Evolutionary conservation across 495 filamentous ascomycete genomes (phyloP).

Genomic region (Penicillium canescens): DNA sequence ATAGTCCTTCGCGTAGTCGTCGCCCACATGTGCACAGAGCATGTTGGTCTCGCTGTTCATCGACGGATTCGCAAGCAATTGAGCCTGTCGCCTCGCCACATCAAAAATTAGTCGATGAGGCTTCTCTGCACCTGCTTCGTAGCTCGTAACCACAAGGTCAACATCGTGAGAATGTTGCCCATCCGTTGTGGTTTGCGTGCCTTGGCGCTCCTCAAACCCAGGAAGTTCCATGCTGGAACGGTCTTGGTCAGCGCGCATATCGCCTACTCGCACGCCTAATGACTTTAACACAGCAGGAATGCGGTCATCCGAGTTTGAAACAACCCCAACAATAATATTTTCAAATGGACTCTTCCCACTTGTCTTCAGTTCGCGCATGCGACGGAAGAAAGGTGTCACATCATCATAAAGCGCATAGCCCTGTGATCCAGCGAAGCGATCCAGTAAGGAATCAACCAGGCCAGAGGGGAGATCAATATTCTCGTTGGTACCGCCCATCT

Average conservation of each 20-base stretch:
- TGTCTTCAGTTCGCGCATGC: conserved; percentile 29
- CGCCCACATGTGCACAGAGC: conserved; percentile 65
- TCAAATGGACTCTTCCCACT: conserved; percentile 15
- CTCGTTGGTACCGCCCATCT: not conserved
- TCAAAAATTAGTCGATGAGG: conserved; percentile 64
- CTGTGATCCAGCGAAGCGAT: conserved; percentile 59
- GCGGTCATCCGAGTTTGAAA: conserved; percentile 79
- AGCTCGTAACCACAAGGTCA: conserved; percentile 69
- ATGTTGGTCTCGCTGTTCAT: conserved; percentile 26
- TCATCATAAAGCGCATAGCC: conserved; percentile 63
- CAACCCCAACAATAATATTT: conserved; percentile 58
- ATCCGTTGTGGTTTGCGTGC: not conserved
- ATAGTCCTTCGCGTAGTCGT: conserved; percentile 65
- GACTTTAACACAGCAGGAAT: conserved; percentile 60
- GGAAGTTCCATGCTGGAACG: conserved; percentile 35
- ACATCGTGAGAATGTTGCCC: conserved; percentile 42
- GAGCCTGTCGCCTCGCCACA: conserved; percentile 52
- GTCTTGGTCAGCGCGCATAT: conserved; percentile 34
- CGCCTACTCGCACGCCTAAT: conserved; percentile 58
- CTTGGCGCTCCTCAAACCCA: conserved; percentile 37
- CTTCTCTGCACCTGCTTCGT: conserved; percentile 72
- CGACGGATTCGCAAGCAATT: conserved; percentile 5
- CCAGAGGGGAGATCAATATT: conserved; percentile 31
- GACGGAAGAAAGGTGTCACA: conserved; percentile 52
- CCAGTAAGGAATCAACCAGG: conserved; percentile 55